Evolutionary conservation across 257 asterid genomes (phyloP).

Genomic region (Solanum pimpinellifolium): DNA sequence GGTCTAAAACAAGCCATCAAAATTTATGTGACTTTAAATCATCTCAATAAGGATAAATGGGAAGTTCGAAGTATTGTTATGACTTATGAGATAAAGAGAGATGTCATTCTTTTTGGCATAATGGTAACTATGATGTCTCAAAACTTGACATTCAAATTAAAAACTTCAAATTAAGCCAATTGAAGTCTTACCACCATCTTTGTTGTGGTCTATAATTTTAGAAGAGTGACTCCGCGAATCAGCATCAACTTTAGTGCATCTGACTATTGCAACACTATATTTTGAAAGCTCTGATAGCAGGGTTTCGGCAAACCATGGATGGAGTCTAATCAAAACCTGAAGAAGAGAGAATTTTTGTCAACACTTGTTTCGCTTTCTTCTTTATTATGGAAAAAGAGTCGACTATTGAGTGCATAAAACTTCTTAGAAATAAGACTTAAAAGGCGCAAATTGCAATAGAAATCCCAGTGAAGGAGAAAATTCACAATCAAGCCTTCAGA

Average conservation of each 20-base stretch:
- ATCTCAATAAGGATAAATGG: not conserved
- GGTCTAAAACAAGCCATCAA: not conserved
- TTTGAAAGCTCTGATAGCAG: constrained; percentile 42
- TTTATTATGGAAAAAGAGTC: not conserved
- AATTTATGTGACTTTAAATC: not conserved
- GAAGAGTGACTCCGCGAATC: constrained; percentile 2
- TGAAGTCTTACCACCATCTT: not conserved
- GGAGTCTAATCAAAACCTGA: constrained; percentile 20
- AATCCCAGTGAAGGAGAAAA: not conserved
- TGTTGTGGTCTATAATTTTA: constrained; percentile 8
- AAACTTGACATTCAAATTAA: not conserved
- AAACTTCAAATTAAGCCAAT: not conserved
- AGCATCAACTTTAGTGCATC: constrained; percentile 15
- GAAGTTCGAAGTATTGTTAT: not conserved
- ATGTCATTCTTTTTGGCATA: not conserved
- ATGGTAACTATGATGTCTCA: not conserved
- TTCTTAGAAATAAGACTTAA: not conserved
- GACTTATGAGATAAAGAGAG: not conserved
- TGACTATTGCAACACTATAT: constrained; percentile 11
- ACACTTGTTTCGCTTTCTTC: not conserved
- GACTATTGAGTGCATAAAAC: not conserved
- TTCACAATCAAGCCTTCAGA: not conserved
- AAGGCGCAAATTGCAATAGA: not conserved
- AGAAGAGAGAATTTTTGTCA: not conserved
- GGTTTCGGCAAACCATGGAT: constrained; percentile 52